Evolutionary conservation across 495 filamentous ascomycete species (phyloP), one percentile per base, ranked within the genome.

Genomic region (Neurospora sp.): DNA sequence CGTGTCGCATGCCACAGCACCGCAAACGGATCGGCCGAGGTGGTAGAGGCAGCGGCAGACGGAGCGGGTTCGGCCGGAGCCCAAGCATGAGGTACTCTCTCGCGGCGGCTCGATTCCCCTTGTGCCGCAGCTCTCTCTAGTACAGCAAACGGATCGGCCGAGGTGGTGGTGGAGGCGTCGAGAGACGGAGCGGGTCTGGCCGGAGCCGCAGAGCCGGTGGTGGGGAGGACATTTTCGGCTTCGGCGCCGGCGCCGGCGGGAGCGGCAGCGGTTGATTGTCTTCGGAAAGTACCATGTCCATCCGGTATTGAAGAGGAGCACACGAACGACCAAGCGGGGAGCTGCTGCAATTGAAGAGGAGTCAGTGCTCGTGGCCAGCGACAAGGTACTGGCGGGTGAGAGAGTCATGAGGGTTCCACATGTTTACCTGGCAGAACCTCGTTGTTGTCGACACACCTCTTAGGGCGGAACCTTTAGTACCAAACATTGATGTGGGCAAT

Each of bases 401-500:
- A 61, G 53, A 61, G 53, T 61, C 53, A 61, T 61, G 27, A 61
- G 53, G 53, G 53, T 61, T 61, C 53, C 53, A 61, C 53, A 61
- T 61, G 22, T 61, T 61, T 61, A 61, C 53, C 53, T 61, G 22
- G 27, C 53, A 61, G 12, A 3, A 35, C 53, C 22, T 31, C 53
- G 17, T n/a, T 16, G n/a, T 38, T 22, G 44, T 72, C 48, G 22
- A 7, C 14, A 61, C 76, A 72, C 76, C 74, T 74, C 71, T 73
- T 71, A 75, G 71, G 73, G 70, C 71, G 61, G 45, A 53, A 73
- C 70, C 70, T 77, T 78, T 75, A 69, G 75, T 78, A 59, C 75
- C 69, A 71, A 74, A 75, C 79, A 80, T 80, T 76, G 76, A 48
- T 70, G 12, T 35, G 53, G 71, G 41, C 69, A 73, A 65, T 70